These are phyloP conservation scores for Cladosporium sp. DNA, from an alignment of 2,329 filamentous ascomycete species.

Conservation along the genomic window DNA sequence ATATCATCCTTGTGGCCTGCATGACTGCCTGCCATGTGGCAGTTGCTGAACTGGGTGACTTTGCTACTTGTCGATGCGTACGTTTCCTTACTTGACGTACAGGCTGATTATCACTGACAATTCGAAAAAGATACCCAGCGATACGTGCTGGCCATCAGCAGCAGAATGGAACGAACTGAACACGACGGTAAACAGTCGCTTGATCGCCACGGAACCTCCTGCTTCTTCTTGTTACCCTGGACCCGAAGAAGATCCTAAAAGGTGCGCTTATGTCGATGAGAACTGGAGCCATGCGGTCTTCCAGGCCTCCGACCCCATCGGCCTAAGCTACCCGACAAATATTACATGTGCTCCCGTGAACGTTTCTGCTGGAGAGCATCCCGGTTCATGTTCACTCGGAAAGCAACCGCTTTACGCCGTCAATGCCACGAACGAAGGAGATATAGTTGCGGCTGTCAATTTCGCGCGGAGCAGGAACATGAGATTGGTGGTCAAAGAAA, in stretches of 20 bases:
- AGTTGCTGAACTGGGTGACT: background rate
- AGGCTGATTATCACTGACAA: background rate
- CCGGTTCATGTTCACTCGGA: slow-evolving; percentile 26
- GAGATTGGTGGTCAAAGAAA: slow-evolving; percentile 50
- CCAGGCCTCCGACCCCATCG: slow-evolving; percentile 25
- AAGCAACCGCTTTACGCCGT: slow-evolving; percentile 28
- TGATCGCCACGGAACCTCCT: slow-evolving; percentile 31
- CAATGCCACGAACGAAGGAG: slow-evolving; percentile 31
- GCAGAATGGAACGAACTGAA: slow-evolving; percentile 33
- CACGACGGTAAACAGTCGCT: slow-evolving; percentile 28
- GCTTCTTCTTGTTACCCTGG: slow-evolving; percentile 35
- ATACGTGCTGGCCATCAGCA: slow-evolving; percentile 34
- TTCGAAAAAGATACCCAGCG: slow-evolving; percentile 1
- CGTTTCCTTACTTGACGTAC: background rate
- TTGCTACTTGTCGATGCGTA: slow-evolving; percentile 4
- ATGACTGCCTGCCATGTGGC: background rate
- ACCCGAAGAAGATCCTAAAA: slow-evolving; percentile 20
- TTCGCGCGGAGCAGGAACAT: slow-evolving; percentile 38
- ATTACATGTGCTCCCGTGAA: slow-evolving; percentile 28
- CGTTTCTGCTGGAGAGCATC: slow-evolving; percentile 18
- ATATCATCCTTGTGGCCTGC: background rate
- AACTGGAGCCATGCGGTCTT: slow-evolving; percentile 28
- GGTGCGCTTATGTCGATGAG: slow-evolving; percentile 23
- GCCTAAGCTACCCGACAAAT: slow-evolving; percentile 26
- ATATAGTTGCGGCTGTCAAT: slow-evolving; percentile 35